Base-by-base conservation (phyloP, 208 protist genomes). In the Acanthamoeba divionensis region DNA sequence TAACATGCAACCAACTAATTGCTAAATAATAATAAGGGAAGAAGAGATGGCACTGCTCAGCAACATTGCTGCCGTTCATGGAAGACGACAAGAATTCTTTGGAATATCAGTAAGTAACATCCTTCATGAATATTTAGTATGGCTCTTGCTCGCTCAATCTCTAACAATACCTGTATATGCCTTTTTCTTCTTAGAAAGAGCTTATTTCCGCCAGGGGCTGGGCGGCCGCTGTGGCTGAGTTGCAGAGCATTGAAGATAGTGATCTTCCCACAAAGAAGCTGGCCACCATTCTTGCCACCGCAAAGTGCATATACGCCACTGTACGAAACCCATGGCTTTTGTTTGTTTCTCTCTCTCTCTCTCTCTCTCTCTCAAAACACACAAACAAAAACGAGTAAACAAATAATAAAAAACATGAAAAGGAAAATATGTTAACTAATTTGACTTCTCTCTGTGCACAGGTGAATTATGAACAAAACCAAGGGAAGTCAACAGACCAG, bases 271-370 rank as follows among this genome's bases (percentile, higher is more conserved):
- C 31, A 10, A 57, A 57, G 38, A 41, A 62, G 18, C 71, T 82
- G 15, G 21, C 13, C 0, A 36, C 71, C 33, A 57, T 82, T 24
- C 45, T 82, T 31, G 71, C 71, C 36, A 15, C 71, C 21, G 71
- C 71, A 26, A 82, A 82, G 24, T 50, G 47, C 71, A 55, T 82
- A 29, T 82, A 82, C 36, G 7, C 71, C 71, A 82, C 71, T 18
- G 71, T 82, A 82, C 47, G 13, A 13, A 71, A 36, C n/a, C 52
- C n/a, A 18, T 60, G 18, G 18, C n/a, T 60, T n/a, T 60, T 60
- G 52, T 60, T 60, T n/a, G 18, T 60, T n/a, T 60, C n/a, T 18
- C n/a, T 60, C 52, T 60, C n/a, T n/a, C n/a, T 60, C 18, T 60
- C n/a, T n/a, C n/a, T 60, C 52, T 60, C n/a, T n/a, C 52, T 60